Conservation (phyloP, 2,329 filamentous ascomycete genomes). For the Colletotrichum scovillei region DNA sequence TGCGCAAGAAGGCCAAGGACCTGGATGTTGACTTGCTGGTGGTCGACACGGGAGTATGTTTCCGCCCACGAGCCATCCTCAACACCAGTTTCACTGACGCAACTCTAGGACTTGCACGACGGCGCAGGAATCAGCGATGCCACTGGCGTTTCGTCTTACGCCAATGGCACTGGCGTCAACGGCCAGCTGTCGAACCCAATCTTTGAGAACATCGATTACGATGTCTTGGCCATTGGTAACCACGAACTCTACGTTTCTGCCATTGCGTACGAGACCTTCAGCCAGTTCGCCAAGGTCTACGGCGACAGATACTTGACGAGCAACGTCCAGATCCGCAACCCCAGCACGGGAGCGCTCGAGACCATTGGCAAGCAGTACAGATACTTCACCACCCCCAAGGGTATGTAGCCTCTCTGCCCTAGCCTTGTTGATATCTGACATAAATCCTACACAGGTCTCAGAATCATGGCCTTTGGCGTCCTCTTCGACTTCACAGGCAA, state of each 20-base stretch:
- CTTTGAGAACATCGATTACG: slow-evolving; percentile 55
- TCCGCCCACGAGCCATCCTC: background rate
- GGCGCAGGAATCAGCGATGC: slow-evolving; percentile 72
- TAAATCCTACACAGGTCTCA: slow-evolving; percentile 39
- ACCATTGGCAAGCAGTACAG: slow-evolving; percentile 56
- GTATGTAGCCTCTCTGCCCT: background rate
- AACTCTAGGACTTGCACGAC: slow-evolving; percentile 69
- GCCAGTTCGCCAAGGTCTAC: slow-evolving; percentile 68
- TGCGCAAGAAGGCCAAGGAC: slow-evolving; percentile 67
- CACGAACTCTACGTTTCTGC: slow-evolving; percentile 74
- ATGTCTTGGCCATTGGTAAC: slow-evolving; percentile 61
- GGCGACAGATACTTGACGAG: slow-evolving; percentile 58
- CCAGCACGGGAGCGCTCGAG: slow-evolving; percentile 50
- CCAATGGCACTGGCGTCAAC: slow-evolving; percentile 51
- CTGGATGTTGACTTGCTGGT: slow-evolving; percentile 70
- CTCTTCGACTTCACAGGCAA: slow-evolving; percentile 64
- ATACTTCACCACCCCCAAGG: slow-evolving; percentile 56
- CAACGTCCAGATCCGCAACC: slow-evolving; percentile 56
- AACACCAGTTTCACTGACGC: background rate
- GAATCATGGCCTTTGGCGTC: slow-evolving; percentile 58
- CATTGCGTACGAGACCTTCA: slow-evolving; percentile 71
- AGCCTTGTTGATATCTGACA: background rate
- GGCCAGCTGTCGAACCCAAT: slow-evolving; percentile 63
- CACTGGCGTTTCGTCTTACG: slow-evolving; percentile 49
- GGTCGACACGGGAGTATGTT: slow-evolving; percentile 65